A percentile compares a stretch with the other conserved stretches of the same genome.
Conservation (phyloP, 495 filamentous ascomycete genomes). For the Daldinia decipiens region DNA sequence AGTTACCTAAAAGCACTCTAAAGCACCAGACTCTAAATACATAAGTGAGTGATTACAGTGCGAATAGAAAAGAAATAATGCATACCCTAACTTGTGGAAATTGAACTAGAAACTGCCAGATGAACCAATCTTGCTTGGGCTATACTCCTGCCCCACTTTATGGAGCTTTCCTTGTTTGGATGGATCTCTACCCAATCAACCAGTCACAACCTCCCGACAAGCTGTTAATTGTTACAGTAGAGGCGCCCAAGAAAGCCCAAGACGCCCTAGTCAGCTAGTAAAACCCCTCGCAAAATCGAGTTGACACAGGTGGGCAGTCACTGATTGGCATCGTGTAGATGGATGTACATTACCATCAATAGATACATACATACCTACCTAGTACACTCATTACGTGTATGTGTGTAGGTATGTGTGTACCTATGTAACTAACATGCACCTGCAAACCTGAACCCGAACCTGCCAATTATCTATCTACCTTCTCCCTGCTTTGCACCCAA, state of each 20-base stretch:
- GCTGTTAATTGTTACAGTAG: constrained; percentile 18
- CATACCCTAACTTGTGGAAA: background rate
- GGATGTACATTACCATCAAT: constrained; percentile 18
- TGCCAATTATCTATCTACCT: constrained; percentile 24
- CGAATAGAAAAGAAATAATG: background rate
- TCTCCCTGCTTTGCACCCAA: constrained; percentile 29
- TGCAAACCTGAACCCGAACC: background rate
- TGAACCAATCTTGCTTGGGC: constrained; percentile 14
- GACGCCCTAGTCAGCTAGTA: constrained; percentile 18
- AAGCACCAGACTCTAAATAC: too few relatives aligned
- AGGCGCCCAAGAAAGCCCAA: constrained; percentile 2
- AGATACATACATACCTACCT: too few relatives aligned
- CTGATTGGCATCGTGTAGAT: constrained; percentile 38
- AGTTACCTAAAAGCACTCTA: background rate
- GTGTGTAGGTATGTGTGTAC: background rate
- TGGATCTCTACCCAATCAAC: constrained; percentile 10
- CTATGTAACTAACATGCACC: background rate
- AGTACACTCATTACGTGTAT: background rate
- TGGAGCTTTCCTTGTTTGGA: constrained; percentile 31
- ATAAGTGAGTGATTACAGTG: background rate
- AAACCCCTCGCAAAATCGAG: constrained; percentile 28
- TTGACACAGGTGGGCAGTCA: background rate
- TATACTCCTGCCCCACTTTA: constrained; percentile 6
- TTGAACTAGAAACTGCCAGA: background rate
- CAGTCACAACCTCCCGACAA: constrained; percentile 13